Base-by-base conservation (phyloP, 495 filamentous ascomycete species). In the Penicillium psychrofluorescens region DNA sequence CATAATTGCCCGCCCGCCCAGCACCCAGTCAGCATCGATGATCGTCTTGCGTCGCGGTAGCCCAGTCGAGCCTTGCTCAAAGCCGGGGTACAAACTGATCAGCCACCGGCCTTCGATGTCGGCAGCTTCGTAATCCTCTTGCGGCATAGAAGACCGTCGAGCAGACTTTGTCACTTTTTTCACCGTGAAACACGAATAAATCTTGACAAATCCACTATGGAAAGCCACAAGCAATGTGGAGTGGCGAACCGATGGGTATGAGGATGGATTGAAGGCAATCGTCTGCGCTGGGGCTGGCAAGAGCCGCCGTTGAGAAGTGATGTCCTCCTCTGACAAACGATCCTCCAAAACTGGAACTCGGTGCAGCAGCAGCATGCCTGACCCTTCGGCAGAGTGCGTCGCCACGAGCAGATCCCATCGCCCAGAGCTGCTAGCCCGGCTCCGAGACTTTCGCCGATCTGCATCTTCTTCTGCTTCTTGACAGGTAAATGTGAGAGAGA, bases 1-100 rank as follows among this genome's bases (percentile, higher is more conserved):
- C 49, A 95, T 68, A 32, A 95, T 72, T 10, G 84, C 84, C 35
- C 76, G 80, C 32, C 90, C 90, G 35, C 81, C 78, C n/a, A 83
- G 70, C 7, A 88, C 79, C 91, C 91, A 96, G 43, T 85, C 71
- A 0, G 88, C 85, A 45, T 83, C 83, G n/a, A 94, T 68, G 29
- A 95, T 77, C 1, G 76, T 77, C 57, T 95, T 96, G 30, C 90
- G 78, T 56, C 64, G 38, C 9, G 64, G 53, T 3, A 71, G 61
- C 22, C 67, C 73, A 10, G 46, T 56, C 22, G 61, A 36, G 14
- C 54, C 58, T 40, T 50, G 60, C 46, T 75, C 68, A 55, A 88
- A 88, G 0, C 81, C 78, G 7, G 80, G 74, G 49, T 86, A 85
- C 37, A 90, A 70, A 14, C 83, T 81, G 32, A 88, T 64, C 3